These are phyloP conservation scores for Clitoria ternatea DNA, from an alignment of 306 rosid species.

Conservation along the genomic window DNA sequence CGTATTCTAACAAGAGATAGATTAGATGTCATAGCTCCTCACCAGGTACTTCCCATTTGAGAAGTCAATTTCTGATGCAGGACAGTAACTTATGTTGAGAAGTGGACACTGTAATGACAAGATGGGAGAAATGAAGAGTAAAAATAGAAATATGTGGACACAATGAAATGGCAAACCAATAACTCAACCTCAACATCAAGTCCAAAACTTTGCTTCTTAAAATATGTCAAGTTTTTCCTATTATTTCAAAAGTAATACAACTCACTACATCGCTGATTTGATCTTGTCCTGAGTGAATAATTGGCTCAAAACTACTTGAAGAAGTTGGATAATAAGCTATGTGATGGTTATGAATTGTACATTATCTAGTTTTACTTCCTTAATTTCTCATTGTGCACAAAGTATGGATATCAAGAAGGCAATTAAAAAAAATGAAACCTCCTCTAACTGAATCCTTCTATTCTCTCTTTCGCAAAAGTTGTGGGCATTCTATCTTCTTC, in stretches of 20 bases:
- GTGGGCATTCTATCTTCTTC: background rate
- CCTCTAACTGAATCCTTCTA: background rate
- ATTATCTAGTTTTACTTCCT: background rate
- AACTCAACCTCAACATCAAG: conserved; percentile 18
- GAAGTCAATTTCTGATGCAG: conserved; percentile 64
- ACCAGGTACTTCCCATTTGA: conserved; percentile 72
- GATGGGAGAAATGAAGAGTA: background rate
- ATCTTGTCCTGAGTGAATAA: background rate
- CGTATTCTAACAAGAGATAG: background rate
- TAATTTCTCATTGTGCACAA: background rate
- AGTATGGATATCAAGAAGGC: background rate
- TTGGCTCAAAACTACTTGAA: background rate
- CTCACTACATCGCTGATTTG: background rate
- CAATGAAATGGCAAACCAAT: background rate
- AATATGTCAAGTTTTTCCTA: background rate
- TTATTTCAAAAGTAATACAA: background rate
- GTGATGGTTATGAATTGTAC: background rate
- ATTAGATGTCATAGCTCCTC: conserved; percentile 27
- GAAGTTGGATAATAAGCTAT: background rate
- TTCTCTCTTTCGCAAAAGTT: background rate
- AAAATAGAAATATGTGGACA: conserved; percentile 7
- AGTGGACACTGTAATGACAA: conserved; percentile 43
- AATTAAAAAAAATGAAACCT: background rate
- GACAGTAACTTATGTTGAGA: conserved; percentile 63
- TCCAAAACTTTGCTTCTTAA: background rate